phyloP scores from a whole-genome alignment of 2,329 filamentous ascomycete genomes.

The Neofusicoccum kwambonambiense region DNA sequence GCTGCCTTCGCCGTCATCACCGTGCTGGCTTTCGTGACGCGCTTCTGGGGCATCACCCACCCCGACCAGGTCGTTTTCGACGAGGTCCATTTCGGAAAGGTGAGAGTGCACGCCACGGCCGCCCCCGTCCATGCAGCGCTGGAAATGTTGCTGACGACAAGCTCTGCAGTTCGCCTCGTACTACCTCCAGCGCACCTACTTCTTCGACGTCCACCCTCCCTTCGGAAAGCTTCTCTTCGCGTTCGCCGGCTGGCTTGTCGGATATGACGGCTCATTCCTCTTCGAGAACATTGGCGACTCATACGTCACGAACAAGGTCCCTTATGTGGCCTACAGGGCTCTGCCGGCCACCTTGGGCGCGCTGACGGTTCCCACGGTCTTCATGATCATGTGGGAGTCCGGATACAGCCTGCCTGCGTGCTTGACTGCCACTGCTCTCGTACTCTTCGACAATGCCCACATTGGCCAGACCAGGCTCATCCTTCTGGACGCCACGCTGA shows the following conservation, averaged over 20 bases:
- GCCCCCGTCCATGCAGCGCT: not conserved
- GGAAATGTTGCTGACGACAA: slow-evolving; percentile 6
- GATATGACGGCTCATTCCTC: slow-evolving; percentile 94
- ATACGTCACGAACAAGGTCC: slow-evolving; percentile 94
- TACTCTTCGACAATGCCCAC: slow-evolving; percentile 96
- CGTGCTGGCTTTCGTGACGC: slow-evolving; percentile 78
- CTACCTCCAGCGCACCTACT: slow-evolving; percentile 96
- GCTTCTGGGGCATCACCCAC: slow-evolving; percentile 95
- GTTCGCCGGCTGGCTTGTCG: slow-evolving; percentile 94
- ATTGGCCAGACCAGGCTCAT: slow-evolving; percentile 95
- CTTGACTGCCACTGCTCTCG: slow-evolving; percentile 76
- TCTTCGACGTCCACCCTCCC: slow-evolving; percentile 98
- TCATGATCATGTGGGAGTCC: slow-evolving; percentile 99
- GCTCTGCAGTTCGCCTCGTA: slow-evolving; percentile 54
- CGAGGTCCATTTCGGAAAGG: slow-evolving; percentile 99
- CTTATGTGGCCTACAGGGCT: slow-evolving; percentile 92
- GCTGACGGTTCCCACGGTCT: slow-evolving; percentile 88
- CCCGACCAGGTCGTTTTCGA: slow-evolving; percentile 98
- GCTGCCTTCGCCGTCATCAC: slow-evolving; percentile 76
- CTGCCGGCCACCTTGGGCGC: slow-evolving; percentile 90
- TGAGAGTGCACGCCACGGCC: slow-evolving; percentile 45
- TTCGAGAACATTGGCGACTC: slow-evolving; percentile 99
- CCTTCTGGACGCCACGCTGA: slow-evolving; percentile 87
- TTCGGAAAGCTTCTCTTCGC: slow-evolving; percentile 98
- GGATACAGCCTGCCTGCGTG: slow-evolving; percentile 94